These are phyloP conservation scores for Wickerhamomyces bovis DNA, from an alignment of 805 yeast genomes.

Conservation along the genomic window DNA sequence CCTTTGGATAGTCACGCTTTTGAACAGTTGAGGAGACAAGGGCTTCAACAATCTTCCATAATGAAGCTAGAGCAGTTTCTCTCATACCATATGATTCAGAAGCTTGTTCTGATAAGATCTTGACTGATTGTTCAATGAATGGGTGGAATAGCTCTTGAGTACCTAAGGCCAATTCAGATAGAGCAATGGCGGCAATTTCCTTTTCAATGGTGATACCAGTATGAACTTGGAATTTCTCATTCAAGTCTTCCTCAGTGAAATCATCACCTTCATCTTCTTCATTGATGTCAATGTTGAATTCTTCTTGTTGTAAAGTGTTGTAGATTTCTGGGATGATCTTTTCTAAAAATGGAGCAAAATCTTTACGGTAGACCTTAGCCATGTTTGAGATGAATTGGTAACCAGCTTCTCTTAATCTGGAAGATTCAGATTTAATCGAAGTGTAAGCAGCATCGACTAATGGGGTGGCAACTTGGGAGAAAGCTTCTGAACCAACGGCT, in stretches of 20 bases:
- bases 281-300: conserved; percentile 61
- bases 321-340: conserved; percentile 79
- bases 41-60: conserved; percentile 80
- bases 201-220: conserved; percentile 94
- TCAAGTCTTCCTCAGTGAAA: conserved; percentile 49
- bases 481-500: conserved; percentile 91
- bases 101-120: conserved; percentile 60
- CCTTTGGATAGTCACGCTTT: conserved; percentile 53
- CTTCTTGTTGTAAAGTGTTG: conserved; percentile 81
- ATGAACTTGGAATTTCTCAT: conserved; percentile 76
- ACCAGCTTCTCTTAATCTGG: conserved; percentile 90
- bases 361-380: conserved; percentile 91
- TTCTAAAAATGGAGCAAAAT: conserved; percentile 80
- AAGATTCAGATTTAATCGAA: conserved; percentile 68
- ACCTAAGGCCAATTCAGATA: conserved; percentile 83
- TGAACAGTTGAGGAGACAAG: conserved; percentile 48
- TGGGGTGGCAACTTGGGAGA: conserved; percentile 81
- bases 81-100: conserved; percentile 88
- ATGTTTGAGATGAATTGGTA: conserved; percentile 88
- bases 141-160: conserved; percentile 76
- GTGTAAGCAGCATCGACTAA: conserved; percentile 82
- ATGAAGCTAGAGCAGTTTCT: conserved; percentile 72
- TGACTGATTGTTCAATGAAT: conserved; percentile 66
- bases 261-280: conserved; percentile 38
- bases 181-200: conserved; percentile 89